A percentile compares a stretch with the other conserved stretches of the same genome.
These are phyloP conservation scores for Diplodia corticola DNA, from an alignment of 2,329 filamentous ascomycete species.

Conservation along the genomic window DNA sequence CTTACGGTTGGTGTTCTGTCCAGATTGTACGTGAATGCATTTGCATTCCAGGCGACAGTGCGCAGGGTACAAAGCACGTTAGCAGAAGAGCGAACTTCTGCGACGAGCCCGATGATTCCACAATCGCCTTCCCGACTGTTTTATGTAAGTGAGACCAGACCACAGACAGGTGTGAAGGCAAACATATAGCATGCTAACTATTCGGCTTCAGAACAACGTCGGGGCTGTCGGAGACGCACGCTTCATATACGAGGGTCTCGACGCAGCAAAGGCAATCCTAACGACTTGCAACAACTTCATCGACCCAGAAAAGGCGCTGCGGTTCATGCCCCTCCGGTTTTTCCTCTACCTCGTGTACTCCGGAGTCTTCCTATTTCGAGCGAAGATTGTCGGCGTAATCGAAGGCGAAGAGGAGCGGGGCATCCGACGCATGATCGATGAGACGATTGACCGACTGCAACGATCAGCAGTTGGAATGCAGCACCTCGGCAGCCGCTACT, in stretches of 20 bases:
- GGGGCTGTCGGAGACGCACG: conserved; percentile 50
- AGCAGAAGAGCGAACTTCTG: conserved; percentile 8
- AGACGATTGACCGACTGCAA: conserved; percentile 47
- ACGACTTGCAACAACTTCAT: conserved; percentile 54
- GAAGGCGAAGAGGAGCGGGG: conserved; percentile 48
- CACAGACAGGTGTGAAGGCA: too few relatives aligned
- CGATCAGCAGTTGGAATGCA: conserved; percentile 46
- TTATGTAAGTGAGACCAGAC: background rate
- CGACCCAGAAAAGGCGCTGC: conserved; percentile 47
- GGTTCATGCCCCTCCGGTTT: conserved; percentile 52
- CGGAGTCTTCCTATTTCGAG: conserved; percentile 52
- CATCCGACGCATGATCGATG: conserved; percentile 49
- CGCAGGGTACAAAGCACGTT: conserved; percentile 33
- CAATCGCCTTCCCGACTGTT: conserved; percentile 47
- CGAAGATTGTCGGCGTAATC: conserved; percentile 51
- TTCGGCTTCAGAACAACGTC: conserved; percentile 47
- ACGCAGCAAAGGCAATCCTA: conserved; percentile 51
- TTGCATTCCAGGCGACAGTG: conserved; percentile 71
- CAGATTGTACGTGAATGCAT: conserved; percentile 69
- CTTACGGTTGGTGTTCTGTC: background rate
- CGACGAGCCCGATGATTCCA: conserved; percentile 30
- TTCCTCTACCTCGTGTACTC: conserved; percentile 53
- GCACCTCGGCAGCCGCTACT: conserved; percentile 50
- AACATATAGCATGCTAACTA: background rate
- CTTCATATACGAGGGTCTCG: conserved; percentile 53